Conservation (phyloP, 2,329 filamentous ascomycete species). For the Colletotrichum cordylinicola region DNA sequence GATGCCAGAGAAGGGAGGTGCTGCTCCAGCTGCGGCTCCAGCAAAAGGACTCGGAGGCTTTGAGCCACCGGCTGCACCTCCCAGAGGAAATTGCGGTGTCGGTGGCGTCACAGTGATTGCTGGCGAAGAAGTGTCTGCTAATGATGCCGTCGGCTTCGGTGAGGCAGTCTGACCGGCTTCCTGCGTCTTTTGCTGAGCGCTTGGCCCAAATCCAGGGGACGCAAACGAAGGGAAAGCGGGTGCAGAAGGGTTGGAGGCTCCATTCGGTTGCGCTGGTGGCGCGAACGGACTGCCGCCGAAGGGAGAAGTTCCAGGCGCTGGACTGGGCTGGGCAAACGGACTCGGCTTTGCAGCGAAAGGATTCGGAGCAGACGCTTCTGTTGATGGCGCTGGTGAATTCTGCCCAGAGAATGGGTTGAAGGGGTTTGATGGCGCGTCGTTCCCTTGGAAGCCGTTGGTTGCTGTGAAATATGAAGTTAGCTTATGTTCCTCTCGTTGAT, state of each 20-base stretch:
- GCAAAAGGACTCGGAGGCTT: background rate
- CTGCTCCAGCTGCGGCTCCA: background rate
- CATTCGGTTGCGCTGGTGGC: background rate
- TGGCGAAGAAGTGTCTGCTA: background rate
- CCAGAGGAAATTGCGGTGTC: slow-evolving; percentile 16
- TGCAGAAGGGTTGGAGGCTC: background rate
- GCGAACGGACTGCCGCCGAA: slow-evolving; percentile 1
- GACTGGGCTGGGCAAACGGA: background rate
- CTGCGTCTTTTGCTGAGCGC: background rate
- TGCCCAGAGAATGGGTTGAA: slow-evolving; percentile 10
- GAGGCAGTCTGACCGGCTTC: background rate
- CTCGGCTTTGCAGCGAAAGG: slow-evolving; percentile 8
- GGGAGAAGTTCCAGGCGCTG: background rate
- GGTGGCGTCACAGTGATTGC: slow-evolving; percentile 19
- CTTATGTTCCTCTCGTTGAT: background rate
- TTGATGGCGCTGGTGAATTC: background rate
- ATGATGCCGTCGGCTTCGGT: background rate
- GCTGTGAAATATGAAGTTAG: slow-evolving; percentile 12
- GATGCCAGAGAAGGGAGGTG: background rate
- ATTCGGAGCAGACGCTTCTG: background rate
- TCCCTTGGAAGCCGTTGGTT: background rate
- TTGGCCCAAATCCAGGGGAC: background rate
- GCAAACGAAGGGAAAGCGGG: background rate
- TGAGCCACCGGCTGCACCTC: background rate
- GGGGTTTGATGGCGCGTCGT: background rate